Evolutionary conservation across 129 eudicot species (phyloP), one percentile per base, ranked within the genome.

Genomic region (Chrysanthemum makinoi): DNA sequence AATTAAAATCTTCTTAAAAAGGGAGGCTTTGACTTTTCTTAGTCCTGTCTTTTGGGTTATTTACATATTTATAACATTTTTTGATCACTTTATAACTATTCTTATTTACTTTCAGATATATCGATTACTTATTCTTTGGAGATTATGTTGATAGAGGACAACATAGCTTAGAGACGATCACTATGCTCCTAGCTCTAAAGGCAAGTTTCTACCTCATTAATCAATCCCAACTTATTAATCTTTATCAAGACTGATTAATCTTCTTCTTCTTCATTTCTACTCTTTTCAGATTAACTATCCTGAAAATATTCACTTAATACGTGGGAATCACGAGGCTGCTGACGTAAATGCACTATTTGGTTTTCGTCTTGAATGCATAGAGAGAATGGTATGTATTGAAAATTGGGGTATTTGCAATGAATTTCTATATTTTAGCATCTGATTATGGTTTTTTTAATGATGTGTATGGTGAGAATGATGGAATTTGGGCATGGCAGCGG

Each of bases 121-220:
- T 94, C 22, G 98, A 94, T 77, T 94, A 94, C 72, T 80, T 94
- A 15, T 94, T 94, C 77, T 90, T 94, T 71, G 97, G 98, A 66
- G 98, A 94, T 75, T 94, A 94, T 72, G 98, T 94, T 84, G 98
- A 94, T 83, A 88, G 98, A 84, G 98, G 98, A 77, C 98, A 94
- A 57, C 97, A 94, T 86, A 94, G 98, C 87, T 86, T 94, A 86
- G 98, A 94, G 80, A 94, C 97, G 7, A 94, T 94, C 78, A 87
- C 87, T 68, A 80, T 94, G 75, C 96, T 94, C 39, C 97, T 94
- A 57, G 97, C 98, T 28, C 82, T 94, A 4, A 94, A 94, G 98
- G 98, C 80, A 82, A 83, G 75, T 79, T 76, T 84, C 65, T 68
- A 57, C 69, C 39, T 72, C 60, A 20, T 39, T n/a, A n/a, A n/a